Conservation (phyloP, 2,329 filamentous ascomycete species). For the Microdochium trichocladiopsis region DNA sequence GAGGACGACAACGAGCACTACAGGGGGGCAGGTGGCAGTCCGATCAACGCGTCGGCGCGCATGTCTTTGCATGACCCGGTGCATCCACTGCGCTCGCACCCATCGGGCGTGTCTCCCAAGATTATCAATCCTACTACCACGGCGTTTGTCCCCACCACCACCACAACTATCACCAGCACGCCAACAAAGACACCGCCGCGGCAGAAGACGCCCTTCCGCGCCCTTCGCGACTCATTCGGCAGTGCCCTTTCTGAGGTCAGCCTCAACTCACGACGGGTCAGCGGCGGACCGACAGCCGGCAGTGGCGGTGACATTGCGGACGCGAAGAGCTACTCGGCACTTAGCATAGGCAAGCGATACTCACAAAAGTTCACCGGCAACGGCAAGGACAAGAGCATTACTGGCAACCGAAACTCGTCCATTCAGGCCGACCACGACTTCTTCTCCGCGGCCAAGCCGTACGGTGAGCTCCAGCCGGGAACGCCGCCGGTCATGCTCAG, state of each 20-base stretch:
- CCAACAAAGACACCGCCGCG: conserved; percentile 6
- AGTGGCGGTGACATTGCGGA: conserved; percentile 36
- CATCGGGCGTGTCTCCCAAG: conserved; percentile 16
- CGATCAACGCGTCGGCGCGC: conserved; percentile 9
- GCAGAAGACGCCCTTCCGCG: conserved; percentile 21
- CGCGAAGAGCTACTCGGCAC: conserved; percentile 13
- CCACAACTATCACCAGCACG: conserved; percentile 7
- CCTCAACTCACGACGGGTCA: conserved; percentile 34
- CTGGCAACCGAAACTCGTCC: background rate
- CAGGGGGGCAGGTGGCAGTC: conserved; percentile 10
- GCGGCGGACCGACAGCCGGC: conserved; percentile 21
- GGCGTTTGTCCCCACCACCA: too few species aligned
- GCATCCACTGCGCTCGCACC: conserved; percentile 48
- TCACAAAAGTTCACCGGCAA: background rate
- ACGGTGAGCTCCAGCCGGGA: conserved; percentile 47
- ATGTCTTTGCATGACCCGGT: conserved; percentile 26
- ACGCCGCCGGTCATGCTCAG: conserved; percentile 42
- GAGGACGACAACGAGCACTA: conserved; percentile 27
- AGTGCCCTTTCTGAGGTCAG: conserved; percentile 35
- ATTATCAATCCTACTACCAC: conserved; percentile 1
- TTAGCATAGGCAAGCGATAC: background rate
- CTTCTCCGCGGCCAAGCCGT: conserved; percentile 46
- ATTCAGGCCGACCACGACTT: conserved; percentile 11
- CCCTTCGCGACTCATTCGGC: conserved; percentile 13
- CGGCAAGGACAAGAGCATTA: background rate